These are phyloP conservation scores for Striga asiatica DNA, from an alignment of 257 asterid genomes.

Conservation along the genomic window DNA sequence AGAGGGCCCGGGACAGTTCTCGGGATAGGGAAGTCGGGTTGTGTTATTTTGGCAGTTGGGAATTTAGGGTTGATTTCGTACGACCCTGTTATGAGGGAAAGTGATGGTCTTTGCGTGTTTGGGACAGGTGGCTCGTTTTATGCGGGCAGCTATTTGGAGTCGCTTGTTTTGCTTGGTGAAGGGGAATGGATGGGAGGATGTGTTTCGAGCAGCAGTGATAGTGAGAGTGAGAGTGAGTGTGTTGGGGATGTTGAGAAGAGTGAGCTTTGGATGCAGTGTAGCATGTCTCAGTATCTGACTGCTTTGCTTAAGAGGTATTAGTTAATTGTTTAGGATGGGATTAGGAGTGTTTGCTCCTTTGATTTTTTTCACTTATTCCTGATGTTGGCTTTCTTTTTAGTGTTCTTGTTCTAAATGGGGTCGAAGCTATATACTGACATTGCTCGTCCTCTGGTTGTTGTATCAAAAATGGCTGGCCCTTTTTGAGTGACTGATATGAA, in stretches of 20 bases:
- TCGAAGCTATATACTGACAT: no score
- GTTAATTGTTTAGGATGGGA: no score
- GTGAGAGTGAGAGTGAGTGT: constrained; percentile 2
- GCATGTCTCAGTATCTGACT: constrained; percentile 14
- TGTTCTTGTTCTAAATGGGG: no score
- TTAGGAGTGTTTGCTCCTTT: no score
- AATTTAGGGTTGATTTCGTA: constrained; percentile 9
- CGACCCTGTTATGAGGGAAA: background rate
- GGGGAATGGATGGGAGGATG: constrained; percentile 13
- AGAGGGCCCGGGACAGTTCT: constrained; percentile 10
- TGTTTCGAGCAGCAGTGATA: constrained; percentile 2
- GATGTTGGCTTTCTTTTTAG: no score
- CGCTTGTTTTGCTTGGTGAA: constrained; percentile 19
- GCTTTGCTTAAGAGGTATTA: constrained; percentile 5
- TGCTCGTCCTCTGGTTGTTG: no score
- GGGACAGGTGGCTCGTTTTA: constrained; percentile 19
- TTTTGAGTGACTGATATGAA: no score
- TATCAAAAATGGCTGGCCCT: no score
- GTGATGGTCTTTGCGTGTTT: constrained; percentile 12
- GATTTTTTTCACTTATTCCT: no score
- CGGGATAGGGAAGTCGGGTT: constrained; percentile 12
- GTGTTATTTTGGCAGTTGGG: constrained; percentile 1
- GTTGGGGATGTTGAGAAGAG: constrained; percentile 6
- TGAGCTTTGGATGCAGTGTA: constrained; percentile 14
- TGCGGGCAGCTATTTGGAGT: constrained; percentile 14